Evolutionary conservation across 2,329 filamentous ascomycete species (phyloP), one percentile per base, ranked within the genome.

Genomic region (Boeremia exigua): DNA sequence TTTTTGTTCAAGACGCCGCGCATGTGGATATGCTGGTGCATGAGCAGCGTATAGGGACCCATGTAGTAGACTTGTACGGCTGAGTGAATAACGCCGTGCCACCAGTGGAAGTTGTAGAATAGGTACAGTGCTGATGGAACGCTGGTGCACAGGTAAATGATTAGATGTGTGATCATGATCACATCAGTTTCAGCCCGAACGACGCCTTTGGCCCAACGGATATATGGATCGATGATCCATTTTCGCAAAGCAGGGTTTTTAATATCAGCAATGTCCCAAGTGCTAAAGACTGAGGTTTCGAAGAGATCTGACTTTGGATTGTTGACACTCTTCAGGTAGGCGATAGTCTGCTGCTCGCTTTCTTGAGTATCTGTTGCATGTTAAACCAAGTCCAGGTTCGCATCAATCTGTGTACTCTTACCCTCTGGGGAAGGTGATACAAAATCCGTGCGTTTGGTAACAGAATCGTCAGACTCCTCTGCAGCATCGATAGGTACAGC

Each of bases 1-100:
- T 77, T 71, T 65, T 83, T 84, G 23, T 79, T 75, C 32, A 93
- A 76, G 3, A 93, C 80, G 14, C 90, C 90, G 40, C 86, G 82
- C 79, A 86, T 86, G 71, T 94, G 90, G 64, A 94, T 93, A 72
- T 94, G 90, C 68, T 94, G 90, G 67, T 94, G 90, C 82, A 90
- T 90, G 84, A 94, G 86, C 33, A 94, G 80, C 0, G 90, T 94
- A 76, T 91, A 94, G 1, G 87, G 80, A 7, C 90, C 90, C 48
- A 87, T 84, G 68, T 88, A 92, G 70, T 82, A 89, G 30, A 83
- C 76, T 65, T 89, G 86, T 80, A 91, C 86, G 9, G 84, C 67
- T 48, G 82, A 79, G 68, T 94, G 90, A 27, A 86, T 62, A 14
- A 90, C 63, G 9, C 83, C 90, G 72, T 92, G 90, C 33, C 83